Conservation (phyloP, 2,329 filamentous ascomycete species). For the Phyllosticta capitalensis region DNA sequence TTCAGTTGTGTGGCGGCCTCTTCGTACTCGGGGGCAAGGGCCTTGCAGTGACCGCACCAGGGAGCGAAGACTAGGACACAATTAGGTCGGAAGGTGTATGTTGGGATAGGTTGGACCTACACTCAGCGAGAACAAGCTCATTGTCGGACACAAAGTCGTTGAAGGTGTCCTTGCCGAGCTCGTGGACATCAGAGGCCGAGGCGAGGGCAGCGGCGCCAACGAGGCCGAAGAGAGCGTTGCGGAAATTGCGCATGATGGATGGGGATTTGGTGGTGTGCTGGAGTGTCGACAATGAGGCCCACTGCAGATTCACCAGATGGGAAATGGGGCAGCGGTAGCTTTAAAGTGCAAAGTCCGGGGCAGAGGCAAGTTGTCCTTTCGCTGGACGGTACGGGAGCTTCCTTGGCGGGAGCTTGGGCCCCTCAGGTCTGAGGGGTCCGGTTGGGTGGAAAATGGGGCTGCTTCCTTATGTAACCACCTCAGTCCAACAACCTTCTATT, state of each 20-base stretch:
- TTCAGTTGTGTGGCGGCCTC: conserved; percentile 74
- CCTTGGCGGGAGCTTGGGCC: conserved; percentile 10
- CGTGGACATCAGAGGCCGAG: conserved; percentile 67
- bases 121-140: conserved; percentile 88
- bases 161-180: conserved; percentile 81
- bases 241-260: conserved; percentile 16
- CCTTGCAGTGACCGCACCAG: conserved; percentile 98
- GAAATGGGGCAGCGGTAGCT: not conserved
- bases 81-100: conserved; percentile 28
- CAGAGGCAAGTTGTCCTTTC: conserved; percentile 10
- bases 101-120: conserved; percentile 43
- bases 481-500: not conserved
- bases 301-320: not conserved
- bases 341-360: not conserved
- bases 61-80: conserved; percentile 70
- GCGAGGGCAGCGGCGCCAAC: conserved; percentile 49
- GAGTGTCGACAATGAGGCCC: not conserved
- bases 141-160: conserved; percentile 76
- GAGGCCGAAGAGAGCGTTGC: conserved; percentile 26
- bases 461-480: not conserved
- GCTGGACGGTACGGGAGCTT: conserved; percentile 1
- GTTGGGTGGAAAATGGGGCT: not conserved
- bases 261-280: not conserved
- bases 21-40: conserved; percentile 86
- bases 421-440: conserved; percentile 2